Percentiles rank a stretch among this genome's conserved stretches.
Evolutionary conservation across 2,329 filamentous ascomycete genomes (phyloP).

Genomic region (Sarocladium brachiariae): DNA sequence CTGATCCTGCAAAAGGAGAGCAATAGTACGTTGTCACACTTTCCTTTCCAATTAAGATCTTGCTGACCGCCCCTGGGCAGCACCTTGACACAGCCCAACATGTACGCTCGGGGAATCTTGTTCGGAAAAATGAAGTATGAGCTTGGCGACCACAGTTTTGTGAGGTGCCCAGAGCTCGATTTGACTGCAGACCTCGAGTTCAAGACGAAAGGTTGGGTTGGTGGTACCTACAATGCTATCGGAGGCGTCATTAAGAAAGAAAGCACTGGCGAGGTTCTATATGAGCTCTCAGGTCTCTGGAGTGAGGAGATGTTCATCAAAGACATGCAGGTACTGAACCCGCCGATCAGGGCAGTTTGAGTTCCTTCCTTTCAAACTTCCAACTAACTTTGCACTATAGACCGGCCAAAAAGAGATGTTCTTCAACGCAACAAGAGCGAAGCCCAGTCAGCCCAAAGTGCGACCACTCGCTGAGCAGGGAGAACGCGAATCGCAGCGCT

Average conservation of each 20-base stretch:
- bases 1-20: constrained; percentile 61
- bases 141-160: constrained; percentile 89
- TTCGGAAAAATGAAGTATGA: constrained; percentile 99
- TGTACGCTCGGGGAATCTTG: constrained; percentile 94
- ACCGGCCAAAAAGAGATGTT: constrained; percentile 84
- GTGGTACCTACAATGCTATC: constrained; percentile 93
- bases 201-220: constrained; percentile 97
- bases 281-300: constrained; percentile 88
- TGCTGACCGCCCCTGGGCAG: constrained; percentile 32
- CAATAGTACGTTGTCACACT: constrained; percentile 63
- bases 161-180: constrained; percentile 82
- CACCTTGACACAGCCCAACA: constrained; percentile 93
- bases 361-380: too few species aligned
- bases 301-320: constrained; percentile 93
- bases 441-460: constrained; percentile 64
- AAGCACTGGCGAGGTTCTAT: constrained; percentile 78
- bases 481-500: constrained; percentile 78
- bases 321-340: constrained; percentile 68
- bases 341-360: too few species aligned
- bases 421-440: constrained; percentile 77
- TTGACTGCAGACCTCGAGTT: constrained; percentile 91
- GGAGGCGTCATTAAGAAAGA: constrained; percentile 86
- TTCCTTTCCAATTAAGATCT: neutral
- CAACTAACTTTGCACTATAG: constrained; percentile 33
- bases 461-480: constrained; percentile 81